Conservation (phyloP, 176 grass and related monocot species). For the Avena atlantica region DNA sequence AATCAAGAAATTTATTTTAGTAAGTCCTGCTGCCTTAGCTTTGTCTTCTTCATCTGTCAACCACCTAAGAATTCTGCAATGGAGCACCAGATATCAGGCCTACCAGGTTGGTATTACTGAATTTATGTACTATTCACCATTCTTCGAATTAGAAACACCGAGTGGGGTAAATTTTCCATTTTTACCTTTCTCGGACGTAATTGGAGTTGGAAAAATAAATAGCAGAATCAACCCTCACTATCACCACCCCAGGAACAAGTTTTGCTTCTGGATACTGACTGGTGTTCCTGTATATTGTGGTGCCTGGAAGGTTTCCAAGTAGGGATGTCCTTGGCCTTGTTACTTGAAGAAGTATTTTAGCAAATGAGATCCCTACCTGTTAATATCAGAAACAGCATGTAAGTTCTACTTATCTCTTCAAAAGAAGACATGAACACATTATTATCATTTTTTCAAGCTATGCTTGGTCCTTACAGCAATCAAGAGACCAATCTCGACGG, state of each 20-base stretch:
- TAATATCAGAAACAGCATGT: constrained; percentile 15
- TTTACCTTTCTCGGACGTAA: constrained; percentile 88
- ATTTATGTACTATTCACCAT: constrained; percentile 4
- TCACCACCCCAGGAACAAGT: constrained; percentile 74
- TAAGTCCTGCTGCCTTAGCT: constrained; percentile 45
- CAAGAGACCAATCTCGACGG: constrained; percentile 90
- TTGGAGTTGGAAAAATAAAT: constrained; percentile 99
- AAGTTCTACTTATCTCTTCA: constrained; percentile 20
- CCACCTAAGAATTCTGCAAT: constrained; percentile 89
- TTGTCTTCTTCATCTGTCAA: constrained; percentile 75
- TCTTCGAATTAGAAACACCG: constrained; percentile 10
- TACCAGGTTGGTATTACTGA: neutral
- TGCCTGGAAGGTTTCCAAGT: constrained; percentile 90
- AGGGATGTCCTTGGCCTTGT: constrained; percentile 88
- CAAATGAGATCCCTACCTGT: constrained; percentile 88
- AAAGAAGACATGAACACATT: neutral
- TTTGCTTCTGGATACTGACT: constrained; percentile 90
- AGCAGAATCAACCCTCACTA: constrained; percentile 88
- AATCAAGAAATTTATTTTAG: constrained; percentile 76
- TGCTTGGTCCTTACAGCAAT: constrained; percentile 72
- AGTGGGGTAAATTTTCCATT: neutral
- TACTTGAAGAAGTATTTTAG: constrained; percentile 98
- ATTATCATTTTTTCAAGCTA: neutral
- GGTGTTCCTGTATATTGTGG: constrained; percentile 81
- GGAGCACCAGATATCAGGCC: constrained; percentile 3